These are phyloP conservation scores for Tulasnella sp. DNA, from an alignment of 768 basidiomycete species.

Conservation along the genomic window DNA sequence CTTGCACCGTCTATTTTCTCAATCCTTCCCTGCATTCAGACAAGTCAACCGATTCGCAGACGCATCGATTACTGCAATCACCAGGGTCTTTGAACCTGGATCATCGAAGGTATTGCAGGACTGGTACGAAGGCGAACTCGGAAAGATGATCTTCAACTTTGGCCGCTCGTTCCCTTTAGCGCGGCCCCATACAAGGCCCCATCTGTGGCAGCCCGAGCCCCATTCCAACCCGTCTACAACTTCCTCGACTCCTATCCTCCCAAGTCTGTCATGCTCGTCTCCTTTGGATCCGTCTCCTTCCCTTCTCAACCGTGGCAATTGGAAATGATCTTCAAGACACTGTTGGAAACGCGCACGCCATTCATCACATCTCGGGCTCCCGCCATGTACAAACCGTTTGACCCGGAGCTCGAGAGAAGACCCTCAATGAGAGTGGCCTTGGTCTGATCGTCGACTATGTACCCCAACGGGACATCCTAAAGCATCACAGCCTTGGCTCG, in stretches of 20 bases:
- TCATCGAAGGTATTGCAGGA: background rate
- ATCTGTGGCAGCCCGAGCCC: too few relatives aligned
- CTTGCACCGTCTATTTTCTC: background rate
- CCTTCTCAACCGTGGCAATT: background rate
- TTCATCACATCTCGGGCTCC: background rate
- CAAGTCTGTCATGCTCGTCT: too few relatives aligned
- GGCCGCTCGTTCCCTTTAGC: too few relatives aligned
- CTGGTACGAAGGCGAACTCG: too few relatives aligned
- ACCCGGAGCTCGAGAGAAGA: background rate
- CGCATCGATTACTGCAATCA: background rate
- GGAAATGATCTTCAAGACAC: background rate
- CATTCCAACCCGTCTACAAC: background rate
- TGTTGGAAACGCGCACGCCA: too few relatives aligned
- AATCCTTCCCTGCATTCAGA: background rate
- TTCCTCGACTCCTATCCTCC: too few relatives aligned
- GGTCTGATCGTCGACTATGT: background rate
- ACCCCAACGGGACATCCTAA: background rate
- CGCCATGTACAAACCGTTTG: background rate
- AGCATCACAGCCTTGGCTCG: background rate
- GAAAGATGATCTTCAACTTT: background rate
- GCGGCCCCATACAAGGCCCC: too few relatives aligned
- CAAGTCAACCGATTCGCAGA: background rate
- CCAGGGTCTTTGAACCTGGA: background rate
- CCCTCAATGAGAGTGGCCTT: too few relatives aligned
- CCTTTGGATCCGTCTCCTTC: too few relatives aligned